Evolutionary conservation across 306 rosid species (phyloP).

Genomic region (Styphnolobium japonicum): DNA sequence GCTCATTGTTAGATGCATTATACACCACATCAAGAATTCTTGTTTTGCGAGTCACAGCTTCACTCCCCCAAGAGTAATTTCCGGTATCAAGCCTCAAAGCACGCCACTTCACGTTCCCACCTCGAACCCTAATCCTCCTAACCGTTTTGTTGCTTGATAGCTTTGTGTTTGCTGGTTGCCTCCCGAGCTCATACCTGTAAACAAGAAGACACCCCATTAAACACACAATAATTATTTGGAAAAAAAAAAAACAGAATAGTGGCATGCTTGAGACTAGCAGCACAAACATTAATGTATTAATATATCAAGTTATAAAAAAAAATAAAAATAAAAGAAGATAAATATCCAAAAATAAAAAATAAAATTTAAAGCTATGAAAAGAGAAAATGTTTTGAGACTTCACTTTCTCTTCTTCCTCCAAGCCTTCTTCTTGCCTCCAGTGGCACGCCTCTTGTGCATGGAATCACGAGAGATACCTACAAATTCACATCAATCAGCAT

Average conservation of each 20-base stretch:
- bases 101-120: slow-evolving; percentile 72
- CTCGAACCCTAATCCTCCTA: slow-evolving; percentile 60
- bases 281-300: too few relatives aligned
- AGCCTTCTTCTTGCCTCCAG: slow-evolving; percentile 71
- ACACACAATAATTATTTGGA: background rate
- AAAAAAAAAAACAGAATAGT: background rate
- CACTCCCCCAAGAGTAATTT: slow-evolving; percentile 67
- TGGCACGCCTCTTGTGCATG: slow-evolving; percentile 72
- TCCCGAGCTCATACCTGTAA: slow-evolving; percentile 62
- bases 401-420: slow-evolving; percentile 76
- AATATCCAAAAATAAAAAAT: too few relatives aligned
- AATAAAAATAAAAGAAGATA: too few relatives aligned
- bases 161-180: slow-evolving; percentile 67
- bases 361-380: background rate
- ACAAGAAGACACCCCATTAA: background rate
- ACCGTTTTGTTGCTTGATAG: slow-evolving; percentile 64
- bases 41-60: slow-evolving; percentile 57
- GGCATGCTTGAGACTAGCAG: too few relatives aligned
- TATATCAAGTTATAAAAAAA: too few relatives aligned
- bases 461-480: slow-evolving; percentile 68
- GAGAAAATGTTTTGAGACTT: background rate
- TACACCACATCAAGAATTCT: slow-evolving; percentile 66
- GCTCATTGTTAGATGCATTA: slow-evolving; percentile 68
- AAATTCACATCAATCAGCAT: background rate
- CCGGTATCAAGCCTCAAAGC: slow-evolving; percentile 72